Evolutionary conservation across 495 filamentous ascomycete species (phyloP), one percentile per base, ranked within the genome.

Genomic region (Massariosphaeria phaeospora): DNA sequence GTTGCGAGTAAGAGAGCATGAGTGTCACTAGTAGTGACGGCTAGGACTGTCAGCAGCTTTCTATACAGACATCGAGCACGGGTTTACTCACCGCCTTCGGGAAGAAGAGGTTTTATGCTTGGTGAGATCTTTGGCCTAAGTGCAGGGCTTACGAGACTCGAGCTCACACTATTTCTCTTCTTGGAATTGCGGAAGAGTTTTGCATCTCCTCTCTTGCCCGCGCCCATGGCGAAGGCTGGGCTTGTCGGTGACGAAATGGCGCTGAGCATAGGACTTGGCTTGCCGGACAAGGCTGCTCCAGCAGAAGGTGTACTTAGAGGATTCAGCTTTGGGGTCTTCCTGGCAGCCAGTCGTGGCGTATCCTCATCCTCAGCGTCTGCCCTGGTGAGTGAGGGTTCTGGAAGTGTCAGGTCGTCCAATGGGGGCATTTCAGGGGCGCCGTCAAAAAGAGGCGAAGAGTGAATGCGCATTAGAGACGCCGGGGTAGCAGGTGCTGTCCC

Each of bases 91-190:
- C 84, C 79, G 41, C 88, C 86, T 58, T 79, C 79, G 7, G 88
- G 89, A 40, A 96, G 76, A 21, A 96, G 66, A 5, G 93, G 93
- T 64, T 95, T 94, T 65, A 98, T 96, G 65, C 79, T 91, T 4
- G 93, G 93, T 15, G 89, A 95, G 48, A 97, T 96, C 66, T 84
- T 91, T 20, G 93, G 93, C n/a, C 86, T 75, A 34, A 98, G 66
- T 18, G 89, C 90, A 5, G 93, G 93, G 50, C 81, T 85, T 8
- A 83, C 79, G 3, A 86, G 83, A n/a, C 85, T 78, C n/a, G 88
- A 89, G 63, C 78, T 82, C 29, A 82, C 71, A 55, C 87, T 93
- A 6, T 77, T 74, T 29, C 91, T 80, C 73, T 96, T 96, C 64
- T 85, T 84, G 39, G 68, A 70, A 12, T 34, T 64, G 11, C 71